phyloP scores from a whole-genome alignment of 495 filamentous ascomycete species.

The Annulohypoxylon maeteangense region DNA sequence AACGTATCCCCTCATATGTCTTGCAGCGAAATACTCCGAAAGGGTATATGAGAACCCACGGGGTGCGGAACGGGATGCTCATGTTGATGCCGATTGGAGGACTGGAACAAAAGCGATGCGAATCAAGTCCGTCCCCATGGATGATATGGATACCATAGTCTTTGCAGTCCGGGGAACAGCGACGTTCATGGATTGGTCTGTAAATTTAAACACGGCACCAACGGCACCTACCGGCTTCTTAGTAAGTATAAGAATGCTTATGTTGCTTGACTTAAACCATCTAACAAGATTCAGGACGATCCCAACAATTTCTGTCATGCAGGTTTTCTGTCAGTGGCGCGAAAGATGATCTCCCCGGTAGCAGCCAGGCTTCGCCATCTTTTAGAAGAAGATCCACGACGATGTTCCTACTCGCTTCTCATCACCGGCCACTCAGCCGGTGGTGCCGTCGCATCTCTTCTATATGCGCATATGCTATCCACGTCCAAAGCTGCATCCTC shows the following conservation, averaged over 20 bases:
- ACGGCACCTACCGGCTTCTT: slow-evolving; percentile 71
- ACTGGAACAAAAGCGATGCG: slow-evolving; percentile 85
- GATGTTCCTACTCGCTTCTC: slow-evolving; percentile 73
- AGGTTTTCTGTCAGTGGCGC: slow-evolving; percentile 79
- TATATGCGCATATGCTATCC: slow-evolving; percentile 82
- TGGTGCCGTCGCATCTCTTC: slow-evolving; percentile 78
- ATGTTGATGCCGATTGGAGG: slow-evolving; percentile 74
- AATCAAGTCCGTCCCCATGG: slow-evolving; percentile 78
- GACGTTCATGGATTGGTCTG: slow-evolving; percentile 84
- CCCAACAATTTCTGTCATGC: slow-evolving; percentile 78
- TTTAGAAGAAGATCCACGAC: slow-evolving; percentile 74
- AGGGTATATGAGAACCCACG: slow-evolving; percentile 73
- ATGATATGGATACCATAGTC: slow-evolving; percentile 79
- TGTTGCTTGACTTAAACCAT: not conserved
- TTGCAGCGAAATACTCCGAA: slow-evolving; percentile 79
- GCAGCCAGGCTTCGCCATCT: slow-evolving; percentile 73
- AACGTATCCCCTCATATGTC: slow-evolving; percentile 75
- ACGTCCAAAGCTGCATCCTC: slow-evolving; percentile 62
- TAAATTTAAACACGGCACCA: slow-evolving; percentile 77
- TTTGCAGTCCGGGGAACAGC: slow-evolving; percentile 83
- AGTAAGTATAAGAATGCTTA: slow-evolving; percentile 48
- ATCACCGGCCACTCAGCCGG: slow-evolving; percentile 88
- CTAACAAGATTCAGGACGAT: slow-evolving; percentile 67
- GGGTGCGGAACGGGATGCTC: slow-evolving; percentile 68
- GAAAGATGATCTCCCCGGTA: slow-evolving; percentile 77